phyloP scores from a whole-genome alignment of 768 basidiomycete species.

The Mycena olivaceomarginata region DNA sequence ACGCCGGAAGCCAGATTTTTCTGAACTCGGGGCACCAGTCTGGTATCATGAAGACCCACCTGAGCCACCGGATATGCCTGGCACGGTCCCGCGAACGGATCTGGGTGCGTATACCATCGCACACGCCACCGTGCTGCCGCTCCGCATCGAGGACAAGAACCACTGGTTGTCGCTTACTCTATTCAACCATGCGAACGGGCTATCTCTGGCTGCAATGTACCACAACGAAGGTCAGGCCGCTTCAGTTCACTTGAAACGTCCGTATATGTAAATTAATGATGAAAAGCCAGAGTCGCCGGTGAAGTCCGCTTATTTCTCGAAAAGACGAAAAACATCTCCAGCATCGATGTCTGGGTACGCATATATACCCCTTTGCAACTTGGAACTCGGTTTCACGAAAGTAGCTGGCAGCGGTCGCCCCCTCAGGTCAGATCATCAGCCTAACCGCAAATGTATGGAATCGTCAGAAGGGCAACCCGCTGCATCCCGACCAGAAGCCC shows the following conservation, averaged over 20 bases:
- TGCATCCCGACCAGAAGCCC: conserved; percentile 23
- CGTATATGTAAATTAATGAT: not conserved
- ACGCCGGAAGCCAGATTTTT: conserved; percentile 41
- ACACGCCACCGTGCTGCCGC: conserved; percentile 37
- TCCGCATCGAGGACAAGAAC: conserved; percentile 39
- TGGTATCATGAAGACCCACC: conserved; percentile 37
- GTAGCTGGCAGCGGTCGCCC: conserved; percentile 37
- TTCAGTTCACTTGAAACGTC: not conserved
- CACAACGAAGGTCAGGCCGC: conserved; percentile 40
- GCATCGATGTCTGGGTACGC: conserved; percentile 44
- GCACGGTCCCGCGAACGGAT: conserved; percentile 30
- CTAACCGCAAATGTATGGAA: conserved; percentile 45
- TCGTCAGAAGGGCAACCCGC: conserved; percentile 40
- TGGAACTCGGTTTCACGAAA: not conserved
- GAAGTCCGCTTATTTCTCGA: conserved; percentile 40
- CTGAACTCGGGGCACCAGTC: conserved; percentile 38
- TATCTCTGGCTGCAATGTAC: conserved; percentile 41
- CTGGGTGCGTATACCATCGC: conserved; percentile 38
- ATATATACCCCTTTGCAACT: not conserved
- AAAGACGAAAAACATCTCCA: conserved; percentile 43
- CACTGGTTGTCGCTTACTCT: conserved; percentile 44
- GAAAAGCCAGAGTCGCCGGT: conserved; percentile 35
- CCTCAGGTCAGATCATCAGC: conserved; percentile 36
- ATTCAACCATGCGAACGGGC: conserved; percentile 39
- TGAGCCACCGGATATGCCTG: conserved; percentile 41